Percentiles rank a stretch among this genome's conserved stretches.
phyloP scores from a whole-genome alignment of 202 grass and related monocot genomes.

The Setaria viridis region DNA sequence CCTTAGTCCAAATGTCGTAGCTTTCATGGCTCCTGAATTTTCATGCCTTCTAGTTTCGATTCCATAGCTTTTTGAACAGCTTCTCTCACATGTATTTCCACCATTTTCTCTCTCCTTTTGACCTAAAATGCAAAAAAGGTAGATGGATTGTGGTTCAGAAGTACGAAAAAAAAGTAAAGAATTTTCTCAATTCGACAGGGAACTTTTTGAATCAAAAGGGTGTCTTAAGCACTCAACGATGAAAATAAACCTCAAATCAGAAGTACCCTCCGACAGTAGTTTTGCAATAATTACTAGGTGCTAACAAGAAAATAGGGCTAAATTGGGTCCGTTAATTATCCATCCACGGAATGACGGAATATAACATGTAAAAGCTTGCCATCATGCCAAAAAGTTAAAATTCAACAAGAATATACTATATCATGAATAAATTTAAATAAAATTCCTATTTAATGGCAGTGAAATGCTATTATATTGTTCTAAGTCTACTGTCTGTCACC shows the following conservation, averaged over 20 bases:
- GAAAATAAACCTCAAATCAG: background rate
- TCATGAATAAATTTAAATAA: too few relatives aligned
- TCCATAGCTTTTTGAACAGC: slow-evolving; percentile 92
- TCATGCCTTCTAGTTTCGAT: slow-evolving; percentile 58
- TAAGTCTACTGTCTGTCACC: too few relatives aligned
- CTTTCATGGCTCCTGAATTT: slow-evolving; percentile 78
- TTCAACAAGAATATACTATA: too few relatives aligned
- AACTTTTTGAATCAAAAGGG: background rate
- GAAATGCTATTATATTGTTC: too few relatives aligned
- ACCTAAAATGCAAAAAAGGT: slow-evolving; percentile 56
- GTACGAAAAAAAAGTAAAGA: background rate
- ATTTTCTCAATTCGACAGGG: background rate
- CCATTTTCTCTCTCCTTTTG: slow-evolving; percentile 78
- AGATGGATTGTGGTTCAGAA: slow-evolving; percentile 44
- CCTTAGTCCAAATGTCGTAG: slow-evolving; percentile 82
- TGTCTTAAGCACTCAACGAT: background rate
- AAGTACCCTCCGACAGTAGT: background rate
- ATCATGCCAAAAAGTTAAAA: too few relatives aligned
- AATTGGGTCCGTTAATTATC: background rate
- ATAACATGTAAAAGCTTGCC: background rate
- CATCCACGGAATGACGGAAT: background rate
- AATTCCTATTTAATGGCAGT: too few relatives aligned
- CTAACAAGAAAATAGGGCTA: slow-evolving; percentile 11
- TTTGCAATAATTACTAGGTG: too few relatives aligned
- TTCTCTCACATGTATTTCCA: slow-evolving; percentile 65